Evolutionary conservation across 2,329 filamentous ascomycete genomes (phyloP).

Genomic region (Parasarocladium wereldwijsianum): DNA sequence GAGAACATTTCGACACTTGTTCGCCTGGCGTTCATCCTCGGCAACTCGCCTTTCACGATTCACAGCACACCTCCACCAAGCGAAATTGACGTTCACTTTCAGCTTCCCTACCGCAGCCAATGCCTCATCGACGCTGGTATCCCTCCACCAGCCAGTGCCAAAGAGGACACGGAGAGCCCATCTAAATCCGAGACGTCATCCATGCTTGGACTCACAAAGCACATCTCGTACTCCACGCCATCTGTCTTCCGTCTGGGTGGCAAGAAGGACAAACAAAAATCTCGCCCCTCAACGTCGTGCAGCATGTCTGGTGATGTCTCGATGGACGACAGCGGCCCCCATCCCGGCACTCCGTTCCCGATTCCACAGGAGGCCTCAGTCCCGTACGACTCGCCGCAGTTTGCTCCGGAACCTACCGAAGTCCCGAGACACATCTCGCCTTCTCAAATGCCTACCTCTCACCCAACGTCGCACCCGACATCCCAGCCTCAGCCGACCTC

Average conservation of each 20-base stretch:
- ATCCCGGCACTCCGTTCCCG: constrained; percentile 25
- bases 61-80: constrained; percentile 20
- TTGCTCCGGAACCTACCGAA: constrained; percentile 18
- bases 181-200: constrained; percentile 10
- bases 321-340: constrained; percentile 21
- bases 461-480: neutral
- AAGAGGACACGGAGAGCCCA: constrained; percentile 2
- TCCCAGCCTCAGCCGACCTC: constrained; percentile 1
- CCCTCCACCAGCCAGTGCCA: neutral
- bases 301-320: constrained; percentile 8
- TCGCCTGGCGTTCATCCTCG: constrained; percentile 27
- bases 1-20: constrained; percentile 25
- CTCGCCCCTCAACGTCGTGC: constrained; percentile 19
- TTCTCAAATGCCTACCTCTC: neutral
- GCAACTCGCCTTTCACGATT: constrained; percentile 23
- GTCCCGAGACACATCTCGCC: constrained; percentile 12
- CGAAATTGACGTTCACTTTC: constrained; percentile 24
- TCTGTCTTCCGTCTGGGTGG: constrained; percentile 18
- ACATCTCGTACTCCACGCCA: constrained; percentile 7
- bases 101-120: constrained; percentile 20
- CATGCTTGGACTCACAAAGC: constrained; percentile 13
- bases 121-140: constrained; percentile 16
- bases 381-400: constrained; percentile 23
- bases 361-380: constrained; percentile 23
- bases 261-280: constrained; percentile 21